phyloP scores from a whole-genome alignment of 139 green algal genomes.

The Yamagishiella unicocca region DNA sequence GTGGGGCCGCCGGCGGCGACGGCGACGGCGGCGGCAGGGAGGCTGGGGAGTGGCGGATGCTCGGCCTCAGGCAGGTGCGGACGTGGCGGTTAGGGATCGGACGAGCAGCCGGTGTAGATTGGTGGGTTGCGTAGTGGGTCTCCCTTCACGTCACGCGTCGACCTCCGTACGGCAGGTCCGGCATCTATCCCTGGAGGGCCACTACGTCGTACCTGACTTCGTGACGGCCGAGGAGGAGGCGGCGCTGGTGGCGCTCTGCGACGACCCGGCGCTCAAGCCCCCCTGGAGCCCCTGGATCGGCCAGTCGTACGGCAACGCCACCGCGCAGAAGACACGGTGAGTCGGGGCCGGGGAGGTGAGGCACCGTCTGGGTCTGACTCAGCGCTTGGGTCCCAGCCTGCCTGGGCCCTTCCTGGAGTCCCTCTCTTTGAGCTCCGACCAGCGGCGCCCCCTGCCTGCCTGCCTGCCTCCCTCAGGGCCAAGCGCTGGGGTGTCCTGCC shows the following conservation, averaged over 20 bases:
- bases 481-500: conserved; percentile 63
- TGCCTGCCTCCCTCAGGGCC: conserved; percentile 50
- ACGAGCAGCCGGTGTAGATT: too few species aligned
- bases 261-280: neutral
- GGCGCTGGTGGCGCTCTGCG: conserved; percentile 18
- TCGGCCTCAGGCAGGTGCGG: too few species aligned
- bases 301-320: neutral
- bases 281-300: neutral
- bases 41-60: too few species aligned
- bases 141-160: too few species aligned
- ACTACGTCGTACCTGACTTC: conserved; percentile 22
- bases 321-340: neutral
- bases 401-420: too few species aligned
- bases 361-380: neutral
- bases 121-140: too few species aligned
- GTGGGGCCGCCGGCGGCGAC: too few species aligned
- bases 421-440: too few species aligned
- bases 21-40: too few species aligned
- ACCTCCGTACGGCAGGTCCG: neutral
- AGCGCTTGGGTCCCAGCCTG: too few species aligned
- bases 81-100: too few species aligned
- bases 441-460: neutral
- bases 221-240: conserved; percentile 21
- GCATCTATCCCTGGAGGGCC: conserved; percentile 5
- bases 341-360: neutral